Evolutionary conservation across 2,329 filamentous ascomycete genomes (phyloP).

Genomic region (Aspergillus vadensis): DNA sequence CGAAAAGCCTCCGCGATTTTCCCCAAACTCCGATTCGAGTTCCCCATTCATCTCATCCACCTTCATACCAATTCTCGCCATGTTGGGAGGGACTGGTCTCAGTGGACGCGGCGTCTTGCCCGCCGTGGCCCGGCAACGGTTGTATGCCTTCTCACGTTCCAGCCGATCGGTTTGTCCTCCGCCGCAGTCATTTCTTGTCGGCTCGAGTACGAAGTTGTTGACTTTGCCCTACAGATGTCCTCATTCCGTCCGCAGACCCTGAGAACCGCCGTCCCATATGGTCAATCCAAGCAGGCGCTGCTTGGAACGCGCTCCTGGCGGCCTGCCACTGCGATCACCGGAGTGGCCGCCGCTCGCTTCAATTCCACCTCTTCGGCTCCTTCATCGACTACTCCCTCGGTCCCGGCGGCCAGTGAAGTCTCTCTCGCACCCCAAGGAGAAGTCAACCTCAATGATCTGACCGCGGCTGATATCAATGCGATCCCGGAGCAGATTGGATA

Average conservation of each 20-base stretch:
- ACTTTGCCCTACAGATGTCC: slow-evolving; percentile 35
- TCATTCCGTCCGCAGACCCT: slow-evolving; percentile 34
- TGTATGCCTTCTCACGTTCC: slow-evolving; percentile 31
- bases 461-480: slow-evolving; percentile 46
- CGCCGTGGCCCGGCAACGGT: slow-evolving; percentile 35
- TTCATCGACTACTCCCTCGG: slow-evolving; percentile 18
- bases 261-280: slow-evolving; percentile 23
- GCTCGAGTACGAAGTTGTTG: slow-evolving; percentile 18
- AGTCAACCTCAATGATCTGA: slow-evolving; percentile 24
- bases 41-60: slow-evolving; percentile 12
- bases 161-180: slow-evolving; percentile 39
- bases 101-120: slow-evolving; percentile 51
- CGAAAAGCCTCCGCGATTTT: slow-evolving; percentile 13
- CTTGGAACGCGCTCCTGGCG: slow-evolving; percentile 27
- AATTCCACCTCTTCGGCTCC: slow-evolving; percentile 37
- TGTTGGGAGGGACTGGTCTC: slow-evolving; percentile 60
- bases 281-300: slow-evolving; percentile 24
- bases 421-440: slow-evolving; percentile 10
- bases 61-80: slow-evolving; percentile 34
- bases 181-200: slow-evolving; percentile 1
- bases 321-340: slow-evolving; percentile 23
- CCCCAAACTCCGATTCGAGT: background rate
- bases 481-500: slow-evolving; percentile 80
- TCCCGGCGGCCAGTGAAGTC: slow-evolving; percentile 7
- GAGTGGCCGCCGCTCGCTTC: slow-evolving; percentile 37